phyloP scores from a whole-genome alignment of 805 yeast genomes.

The Ogataea siamensis region DNA sequence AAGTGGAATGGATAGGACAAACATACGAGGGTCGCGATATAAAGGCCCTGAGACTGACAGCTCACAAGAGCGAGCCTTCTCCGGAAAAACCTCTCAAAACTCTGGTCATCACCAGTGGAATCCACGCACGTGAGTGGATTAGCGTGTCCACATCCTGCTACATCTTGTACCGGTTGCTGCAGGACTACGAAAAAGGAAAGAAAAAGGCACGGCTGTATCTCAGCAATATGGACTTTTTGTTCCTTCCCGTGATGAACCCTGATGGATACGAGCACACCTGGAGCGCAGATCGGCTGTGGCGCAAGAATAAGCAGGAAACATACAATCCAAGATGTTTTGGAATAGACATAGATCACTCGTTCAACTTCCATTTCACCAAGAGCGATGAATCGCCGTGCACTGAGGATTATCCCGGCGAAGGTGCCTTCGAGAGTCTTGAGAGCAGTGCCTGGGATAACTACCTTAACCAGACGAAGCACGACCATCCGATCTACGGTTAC shows the following conservation, averaged over 20 bases:
- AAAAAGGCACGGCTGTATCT: slow-evolving; percentile 46
- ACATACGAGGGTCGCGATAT: slow-evolving; percentile 74
- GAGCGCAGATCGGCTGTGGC: slow-evolving; percentile 79
- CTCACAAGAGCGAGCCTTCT: slow-evolving; percentile 34
- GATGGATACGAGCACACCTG: slow-evolving; percentile 89
- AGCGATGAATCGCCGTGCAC: slow-evolving; percentile 71
- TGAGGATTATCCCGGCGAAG: slow-evolving; percentile 78
- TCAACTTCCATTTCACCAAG: slow-evolving; percentile 67
- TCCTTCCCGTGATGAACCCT: slow-evolving; percentile 84
- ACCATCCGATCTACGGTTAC: slow-evolving; percentile 69
- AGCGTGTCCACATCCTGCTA: slow-evolving; percentile 68
- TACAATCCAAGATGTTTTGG: slow-evolving; percentile 68
- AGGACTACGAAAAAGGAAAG: slow-evolving; percentile 41
- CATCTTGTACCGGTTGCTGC: slow-evolving; percentile 46
- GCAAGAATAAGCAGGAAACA: slow-evolving; percentile 82
- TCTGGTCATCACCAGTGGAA: slow-evolving; percentile 76
- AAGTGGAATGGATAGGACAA: slow-evolving; percentile 65
- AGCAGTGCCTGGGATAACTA: slow-evolving; percentile 48
- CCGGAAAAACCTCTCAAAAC: slow-evolving; percentile 46
- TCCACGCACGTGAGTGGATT: slow-evolving; percentile 91
- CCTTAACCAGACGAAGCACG: slow-evolving; percentile 45
- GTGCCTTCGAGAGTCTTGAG: slow-evolving; percentile 65
- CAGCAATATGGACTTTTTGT: slow-evolving; percentile 63
- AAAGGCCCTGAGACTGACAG: slow-evolving; percentile 62
- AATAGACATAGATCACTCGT: slow-evolving; percentile 83